Conservation (phyloP, 495 filamentous ascomycete species). For the Cercophora sp. region DNA sequence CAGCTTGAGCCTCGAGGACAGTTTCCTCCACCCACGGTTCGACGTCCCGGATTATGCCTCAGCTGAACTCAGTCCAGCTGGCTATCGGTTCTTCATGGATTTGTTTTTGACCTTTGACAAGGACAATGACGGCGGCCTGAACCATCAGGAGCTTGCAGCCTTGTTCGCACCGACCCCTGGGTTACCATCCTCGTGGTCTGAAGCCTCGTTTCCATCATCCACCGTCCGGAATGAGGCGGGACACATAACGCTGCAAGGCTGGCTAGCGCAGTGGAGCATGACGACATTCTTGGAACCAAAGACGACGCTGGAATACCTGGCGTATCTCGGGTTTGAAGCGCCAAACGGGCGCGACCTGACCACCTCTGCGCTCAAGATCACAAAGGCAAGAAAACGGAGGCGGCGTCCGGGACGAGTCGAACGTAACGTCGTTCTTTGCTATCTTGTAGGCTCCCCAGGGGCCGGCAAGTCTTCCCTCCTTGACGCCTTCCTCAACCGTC, state of each 20-base stretch:
- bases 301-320: constrained; percentile 90
- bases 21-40: constrained; percentile 87
- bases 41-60: constrained; percentile 88
- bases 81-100: constrained; percentile 97
- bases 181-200: constrained; percentile 77
- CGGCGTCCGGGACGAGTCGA: constrained; percentile 78
- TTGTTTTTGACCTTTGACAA: constrained; percentile 92
- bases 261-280: constrained; percentile 99
- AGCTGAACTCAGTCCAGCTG: constrained; percentile 88
- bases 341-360: constrained; percentile 60
- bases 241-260: constrained; percentile 92
- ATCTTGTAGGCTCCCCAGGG: constrained; percentile 78
- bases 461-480: constrained; percentile 87
- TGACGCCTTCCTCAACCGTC: constrained; percentile 83
- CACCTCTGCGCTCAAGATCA: constrained; percentile 82
- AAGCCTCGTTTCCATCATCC: constrained; percentile 82
- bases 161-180: constrained; percentile 94
- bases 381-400: constrained; percentile 80
- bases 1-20: constrained; percentile 82
- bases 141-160: constrained; percentile 73
- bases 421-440: constrained; percentile 93
- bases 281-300: constrained; percentile 94
- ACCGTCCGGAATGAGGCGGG: constrained; percentile 94
- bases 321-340: constrained; percentile 86
- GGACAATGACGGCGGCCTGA: constrained; percentile 94